Evolutionary conservation across 768 basidiomycete genomes (phyloP).

Genomic region (Ramaria rubella): DNA sequence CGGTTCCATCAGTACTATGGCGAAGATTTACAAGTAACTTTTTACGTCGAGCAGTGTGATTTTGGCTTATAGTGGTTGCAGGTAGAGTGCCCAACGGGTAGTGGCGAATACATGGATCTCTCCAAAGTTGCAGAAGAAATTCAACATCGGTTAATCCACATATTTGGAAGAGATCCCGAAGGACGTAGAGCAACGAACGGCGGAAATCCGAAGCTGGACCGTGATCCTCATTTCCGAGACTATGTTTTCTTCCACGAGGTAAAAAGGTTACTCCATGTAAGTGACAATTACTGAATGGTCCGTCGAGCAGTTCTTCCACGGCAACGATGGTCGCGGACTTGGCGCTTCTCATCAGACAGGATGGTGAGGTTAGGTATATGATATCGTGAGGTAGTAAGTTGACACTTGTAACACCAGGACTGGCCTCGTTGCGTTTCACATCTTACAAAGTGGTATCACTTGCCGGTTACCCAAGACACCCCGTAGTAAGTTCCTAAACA

Average conservation of each 20-base stretch:
- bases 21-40: constrained; percentile 62
- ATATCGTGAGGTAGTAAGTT: neutral
- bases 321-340: constrained; percentile 83
- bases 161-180: constrained; percentile 87
- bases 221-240: constrained; percentile 93
- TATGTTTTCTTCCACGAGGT: constrained; percentile 97
- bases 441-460: constrained; percentile 81
- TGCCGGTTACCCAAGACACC: constrained; percentile 94
- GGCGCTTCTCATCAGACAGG: constrained; percentile 99
- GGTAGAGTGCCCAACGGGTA: constrained; percentile 94
- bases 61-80: constrained; percentile 15
- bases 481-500: constrained; percentile 53
- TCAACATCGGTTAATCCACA: constrained; percentile 97
- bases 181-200: constrained; percentile 90
- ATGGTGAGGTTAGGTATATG: constrained; percentile 60
- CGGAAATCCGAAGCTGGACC: constrained; percentile 77
- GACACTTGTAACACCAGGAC: constrained; percentile 43
- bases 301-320: constrained; percentile 79
- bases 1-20: constrained; percentile 98
- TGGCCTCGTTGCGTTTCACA: constrained; percentile 84
- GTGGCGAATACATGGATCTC: constrained; percentile 97
- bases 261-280: constrained; percentile 12
- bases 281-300: neutral
- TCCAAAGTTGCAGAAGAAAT: constrained; percentile 94
- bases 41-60: neutral